A percentile compares a stretch with the other conserved stretches of the same genome.
Conservation (phyloP, 768 basidiomycete genomes). For the Scleroderma citrinum region DNA sequence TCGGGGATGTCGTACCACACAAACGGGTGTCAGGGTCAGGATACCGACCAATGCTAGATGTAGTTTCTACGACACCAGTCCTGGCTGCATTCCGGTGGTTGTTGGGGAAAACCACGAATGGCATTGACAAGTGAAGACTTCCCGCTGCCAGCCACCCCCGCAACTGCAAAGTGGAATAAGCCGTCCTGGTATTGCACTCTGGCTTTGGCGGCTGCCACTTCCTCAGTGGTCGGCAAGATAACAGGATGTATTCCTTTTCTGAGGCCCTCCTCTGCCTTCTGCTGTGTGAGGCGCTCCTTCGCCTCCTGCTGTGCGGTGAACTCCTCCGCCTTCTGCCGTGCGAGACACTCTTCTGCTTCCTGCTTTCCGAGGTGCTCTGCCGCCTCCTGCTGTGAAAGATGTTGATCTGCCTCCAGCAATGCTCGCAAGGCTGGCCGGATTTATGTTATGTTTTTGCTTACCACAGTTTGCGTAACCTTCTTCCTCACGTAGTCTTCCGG, state of each 20-base stretch:
- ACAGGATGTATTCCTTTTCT: constrained; percentile 11
- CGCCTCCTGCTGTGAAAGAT: too few species aligned
- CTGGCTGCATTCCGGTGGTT: neutral
- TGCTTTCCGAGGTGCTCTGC: too few species aligned
- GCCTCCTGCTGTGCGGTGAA: too few species aligned
- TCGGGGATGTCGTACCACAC: constrained; percentile 26
- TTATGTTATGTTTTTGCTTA: too few species aligned
- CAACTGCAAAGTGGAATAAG: constrained; percentile 22
- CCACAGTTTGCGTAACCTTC: too few species aligned
- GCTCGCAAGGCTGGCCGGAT: too few species aligned
- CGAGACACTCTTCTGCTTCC: too few species aligned
- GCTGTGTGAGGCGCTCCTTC: too few species aligned
- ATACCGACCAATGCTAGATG: constrained; percentile 1
- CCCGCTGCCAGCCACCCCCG: neutral
- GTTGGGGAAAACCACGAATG: too few species aligned
- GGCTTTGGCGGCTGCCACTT: constrained; percentile 3
- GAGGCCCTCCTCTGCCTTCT: constrained; percentile 4
- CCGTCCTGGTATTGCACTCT: constrained; percentile 10
- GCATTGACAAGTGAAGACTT: neutral
- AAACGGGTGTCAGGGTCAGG: constrained; percentile 13
- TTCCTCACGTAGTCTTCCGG: too few species aligned
- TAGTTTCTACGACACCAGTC: neutral
- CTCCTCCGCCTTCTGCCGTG: too few species aligned
- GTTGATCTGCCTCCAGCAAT: too few species aligned
- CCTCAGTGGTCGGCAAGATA: constrained; percentile 10